phyloP scores from a whole-genome alignment of 441 rosid genomes.

The Gossypium gossypioides region DNA sequence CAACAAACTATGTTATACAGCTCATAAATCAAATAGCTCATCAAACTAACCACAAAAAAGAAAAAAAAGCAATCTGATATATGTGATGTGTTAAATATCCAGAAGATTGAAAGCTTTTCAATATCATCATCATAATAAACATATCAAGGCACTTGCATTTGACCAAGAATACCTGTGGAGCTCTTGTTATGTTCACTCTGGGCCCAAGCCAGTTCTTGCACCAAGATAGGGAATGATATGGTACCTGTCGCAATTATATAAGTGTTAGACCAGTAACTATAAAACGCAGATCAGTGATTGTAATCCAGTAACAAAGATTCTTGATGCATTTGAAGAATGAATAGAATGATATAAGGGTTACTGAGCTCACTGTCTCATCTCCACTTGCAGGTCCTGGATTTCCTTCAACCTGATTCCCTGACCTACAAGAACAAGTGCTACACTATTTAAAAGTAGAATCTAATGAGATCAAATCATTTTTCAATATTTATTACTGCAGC shows the following conservation, averaged over 20 bases:
- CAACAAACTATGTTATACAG: neutral
- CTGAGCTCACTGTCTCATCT: constrained; percentile 74
- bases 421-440: constrained; percentile 36
- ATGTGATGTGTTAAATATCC: neutral
- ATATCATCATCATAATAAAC: neutral
- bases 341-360: constrained; percentile 10
- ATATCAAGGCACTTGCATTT: neutral
- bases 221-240: constrained; percentile 88
- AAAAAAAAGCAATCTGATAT: neutral
- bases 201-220: constrained; percentile 97
- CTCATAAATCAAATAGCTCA: neutral
- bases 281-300: neutral
- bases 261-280: neutral
- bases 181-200: constrained; percentile 78
- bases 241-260: constrained; percentile 43
- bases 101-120: neutral
- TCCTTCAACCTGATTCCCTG: constrained; percentile 83
- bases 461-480: neutral
- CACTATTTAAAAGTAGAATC: neutral
- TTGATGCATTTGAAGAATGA: constrained; percentile 1
- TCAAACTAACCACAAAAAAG: constrained; percentile 3
- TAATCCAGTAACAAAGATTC: neutral
- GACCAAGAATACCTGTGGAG: constrained; percentile 68
- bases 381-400: constrained; percentile 83
- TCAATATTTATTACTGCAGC: neutral